Evolutionary conservation across 805 yeast species (phyloP).

Genomic region (Myxozyma lipomycoides): DNA sequence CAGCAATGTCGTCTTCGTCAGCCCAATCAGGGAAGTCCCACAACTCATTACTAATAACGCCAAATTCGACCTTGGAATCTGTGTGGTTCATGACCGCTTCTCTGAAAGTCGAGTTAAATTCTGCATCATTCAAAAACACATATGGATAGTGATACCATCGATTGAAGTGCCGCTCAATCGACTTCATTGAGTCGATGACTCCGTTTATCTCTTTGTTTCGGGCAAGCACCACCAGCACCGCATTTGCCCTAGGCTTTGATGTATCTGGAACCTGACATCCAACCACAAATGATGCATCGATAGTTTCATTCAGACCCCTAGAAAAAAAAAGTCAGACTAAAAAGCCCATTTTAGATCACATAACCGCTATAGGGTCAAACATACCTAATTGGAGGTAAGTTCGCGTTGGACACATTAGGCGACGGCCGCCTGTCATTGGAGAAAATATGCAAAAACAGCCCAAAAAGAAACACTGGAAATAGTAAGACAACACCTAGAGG

Average conservation of each 20-base stretch:
- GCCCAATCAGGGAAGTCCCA: slow-evolving; percentile 68
- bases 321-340: neutral
- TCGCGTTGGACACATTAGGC: neutral
- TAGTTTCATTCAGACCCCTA: slow-evolving; percentile 22
- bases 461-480: slow-evolving; percentile 6
- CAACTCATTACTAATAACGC: slow-evolving; percentile 50
- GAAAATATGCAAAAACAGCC: slow-evolving; percentile 6
- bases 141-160: slow-evolving; percentile 94
- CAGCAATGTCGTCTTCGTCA: slow-evolving; percentile 47
- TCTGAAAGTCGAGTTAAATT: slow-evolving; percentile 64
- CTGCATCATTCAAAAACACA: slow-evolving; percentile 80
- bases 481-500: slow-evolving; percentile 14
- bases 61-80: slow-evolving; percentile 65
- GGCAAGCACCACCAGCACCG: slow-evolving; percentile 79
- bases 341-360: neutral
- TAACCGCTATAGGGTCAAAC: neutral
- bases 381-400: neutral
- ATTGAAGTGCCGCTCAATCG: slow-evolving; percentile 83
- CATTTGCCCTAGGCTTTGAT: slow-evolving; percentile 59
- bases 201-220: slow-evolving; percentile 75
- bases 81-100: slow-evolving; percentile 50
- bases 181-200: slow-evolving; percentile 66
- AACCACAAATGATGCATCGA: slow-evolving; percentile 47
- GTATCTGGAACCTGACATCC: slow-evolving; percentile 55
- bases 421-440: neutral